Base-by-base conservation (phyloP, 305 asterid species). In the Caryopteris hybrid region DNA sequence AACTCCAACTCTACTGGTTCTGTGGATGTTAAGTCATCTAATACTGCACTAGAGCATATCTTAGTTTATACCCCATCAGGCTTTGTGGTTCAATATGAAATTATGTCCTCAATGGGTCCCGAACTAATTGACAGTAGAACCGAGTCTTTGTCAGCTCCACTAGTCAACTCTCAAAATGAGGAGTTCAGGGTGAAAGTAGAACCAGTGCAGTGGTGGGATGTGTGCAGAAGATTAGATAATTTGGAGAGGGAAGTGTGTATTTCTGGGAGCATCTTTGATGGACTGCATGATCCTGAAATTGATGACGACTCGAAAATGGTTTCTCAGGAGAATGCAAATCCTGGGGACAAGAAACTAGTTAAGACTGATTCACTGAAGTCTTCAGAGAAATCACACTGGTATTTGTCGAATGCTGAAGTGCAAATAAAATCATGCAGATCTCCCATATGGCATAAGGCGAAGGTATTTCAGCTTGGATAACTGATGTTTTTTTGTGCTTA, bases 131-230 rank as follows among this genome's bases (percentile, higher is more conserved):
- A 81, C 64, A 63, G 76, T 63, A 81, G 81, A 82, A 75, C 79
- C 34, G 87, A 73, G 64, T 64, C 56, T 29, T 76, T 79, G 76
- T 63, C 92, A 69, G 69, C 78, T 64, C 73, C 83, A 53, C 81
- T 81, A 68, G 81, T 78, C 76, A 82, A 76, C 70, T 69, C 81
- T 68, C 96, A 82, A 65, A 90, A 83, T 70, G 96, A 92, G 61
- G 98, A 92, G 64, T 67, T 78, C 5, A 82, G 92, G 72, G 92
- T 95, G 70, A 95, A 83, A 85, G 90, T 86, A 50, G 92, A 95
- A 72, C 86, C 98, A 67, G 67, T 85, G 63, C 98, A 85, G 64
- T 93, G 97, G 94, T 95, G 99, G 99, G 98, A 92, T 83, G 99
- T 92, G 42, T 88, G 98, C 86, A 85, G 99, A 74, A 86, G 95